These are phyloP conservation scores for Trichosporon coremiiforme DNA, from an alignment of 1,284 basidiomycete genomes.

Conservation along the genomic window DNA sequence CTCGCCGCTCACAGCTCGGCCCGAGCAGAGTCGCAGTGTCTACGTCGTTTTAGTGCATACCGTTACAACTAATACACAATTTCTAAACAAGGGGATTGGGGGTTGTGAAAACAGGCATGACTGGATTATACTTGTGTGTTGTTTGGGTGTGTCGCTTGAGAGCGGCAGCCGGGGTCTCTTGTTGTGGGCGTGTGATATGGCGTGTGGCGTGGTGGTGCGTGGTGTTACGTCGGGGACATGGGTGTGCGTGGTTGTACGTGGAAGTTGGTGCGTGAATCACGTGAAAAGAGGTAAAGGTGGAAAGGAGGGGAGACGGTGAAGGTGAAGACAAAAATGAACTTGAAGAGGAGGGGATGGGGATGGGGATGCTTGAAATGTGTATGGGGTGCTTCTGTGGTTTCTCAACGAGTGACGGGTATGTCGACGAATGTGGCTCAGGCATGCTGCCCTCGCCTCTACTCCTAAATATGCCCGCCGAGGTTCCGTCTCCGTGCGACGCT, in stretches of 20 bases:
- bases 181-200: no score
- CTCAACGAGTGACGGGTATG: background rate
- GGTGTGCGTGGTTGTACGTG: background rate
- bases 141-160: no score
- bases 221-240: background rate
- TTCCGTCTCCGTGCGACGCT: constrained; percentile 20
- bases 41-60: background rate
- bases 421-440: background rate
- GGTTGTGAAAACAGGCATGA: no score
- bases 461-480: constrained; percentile 24
- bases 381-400: background rate
- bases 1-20: no score
- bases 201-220: background rate
- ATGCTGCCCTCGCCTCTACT: background rate
- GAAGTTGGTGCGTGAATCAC: background rate
- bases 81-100: background rate
- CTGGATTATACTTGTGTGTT: background rate
- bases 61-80: background rate
- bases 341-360: no score
- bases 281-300: background rate
- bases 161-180: no score
- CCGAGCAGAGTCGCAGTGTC: no score
- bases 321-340: background rate
- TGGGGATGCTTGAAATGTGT: no score
- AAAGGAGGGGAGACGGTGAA: background rate